Evolutionary conservation across 352 stramenopile genomes (phyloP), one percentile per base, ranked within the genome.

Genomic region (Peronospora destructor): DNA sequence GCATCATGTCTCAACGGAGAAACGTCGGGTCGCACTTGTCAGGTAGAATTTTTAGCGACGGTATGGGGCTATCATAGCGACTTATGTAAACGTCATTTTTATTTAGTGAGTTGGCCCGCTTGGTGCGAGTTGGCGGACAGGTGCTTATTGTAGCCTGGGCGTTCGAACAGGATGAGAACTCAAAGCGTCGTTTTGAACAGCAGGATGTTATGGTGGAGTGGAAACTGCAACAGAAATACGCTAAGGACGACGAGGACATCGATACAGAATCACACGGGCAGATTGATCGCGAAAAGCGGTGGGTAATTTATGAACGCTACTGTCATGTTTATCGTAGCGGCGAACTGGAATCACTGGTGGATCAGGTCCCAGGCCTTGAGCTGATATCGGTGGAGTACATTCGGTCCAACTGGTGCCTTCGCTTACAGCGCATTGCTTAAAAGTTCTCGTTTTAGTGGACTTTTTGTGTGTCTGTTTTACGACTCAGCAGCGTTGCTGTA

Each of bases 161-260:
- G 9, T 91, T 91, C 26, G 79, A 93, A 50, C 82, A 93, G 51
- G 82, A 92, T 41, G 64, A 64, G 58, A 55, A 62, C 3, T 92
- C 81, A 11, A 92, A 90, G 61, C 71, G 81, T 4, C 66, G 68
- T 45, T 92, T 92, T 52, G 66, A 85, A 13, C 40, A 75, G 47
- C 78, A 90, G 46, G 82, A 92, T 43, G 82, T 90, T 32, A 85
- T 90, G 67, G 82, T 90, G 36, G 74, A 92, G 61, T 90, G 76
- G 78, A 92, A 92, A 45, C 67, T 92, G 3, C 81, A 92, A 55
- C 63, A 87, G n/a, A 92, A 89, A 40, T 90, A 87, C 54, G 64
- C 53, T 3, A 49, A 61, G 19, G 43, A 65, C 7, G 45, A 52
- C 12, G 50, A 49, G 6, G 29, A 21, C 0, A 30, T 29, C 11